Base-by-base conservation (phyloP, 1,284 basidiomycete genomes). In the Trichosporon sp. region DNA sequence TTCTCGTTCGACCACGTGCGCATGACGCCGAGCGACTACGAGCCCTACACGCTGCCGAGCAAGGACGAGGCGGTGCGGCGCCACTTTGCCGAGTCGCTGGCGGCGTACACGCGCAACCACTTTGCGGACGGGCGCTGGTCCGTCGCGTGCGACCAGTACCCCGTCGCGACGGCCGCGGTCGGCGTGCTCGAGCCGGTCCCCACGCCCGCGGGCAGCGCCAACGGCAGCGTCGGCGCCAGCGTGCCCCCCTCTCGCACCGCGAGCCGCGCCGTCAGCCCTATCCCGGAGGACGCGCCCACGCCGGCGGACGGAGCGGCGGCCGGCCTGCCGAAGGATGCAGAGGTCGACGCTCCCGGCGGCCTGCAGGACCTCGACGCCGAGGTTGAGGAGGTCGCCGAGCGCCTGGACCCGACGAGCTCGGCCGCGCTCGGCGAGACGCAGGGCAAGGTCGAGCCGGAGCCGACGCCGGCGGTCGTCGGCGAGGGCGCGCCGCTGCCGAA, bases 1-100 rank as follows among this genome's bases (percentile, higher is more conserved):
- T 97, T 93, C 81, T 83, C 83, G 6, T 94, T 95, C 64, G 91
- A 95, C 81, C 91, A 94, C 82, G 80, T 93, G 65, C 88, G 86
- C 65, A 81, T 94, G 80, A 92, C 92, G 75, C 25, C 68, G 1
- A 51, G 38, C 2, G 90, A 92, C 77, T 86, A 89, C 44, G 86
- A 89, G 74, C 83, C 86, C 25, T 84, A 87, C 66, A 87, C 90
- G 74, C 85, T 88, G 3, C 87, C 91, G 69, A 80, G 86, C 21
- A 88, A 88, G 31, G 86, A 89, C 42, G 92, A 93, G 77, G 84
- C 89, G 1, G 89, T 93, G 80, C 87, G 94, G 15, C 81, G 86
- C 44, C 89, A 89, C 0, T 84, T 97, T 62, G 89, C 93, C 73
- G 84, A 86, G 23, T 85, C 90, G 0, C 85, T 90, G 0, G 78